Conservation (phyloP, 306 rosid genomes). For the Glycine soja region DNA sequence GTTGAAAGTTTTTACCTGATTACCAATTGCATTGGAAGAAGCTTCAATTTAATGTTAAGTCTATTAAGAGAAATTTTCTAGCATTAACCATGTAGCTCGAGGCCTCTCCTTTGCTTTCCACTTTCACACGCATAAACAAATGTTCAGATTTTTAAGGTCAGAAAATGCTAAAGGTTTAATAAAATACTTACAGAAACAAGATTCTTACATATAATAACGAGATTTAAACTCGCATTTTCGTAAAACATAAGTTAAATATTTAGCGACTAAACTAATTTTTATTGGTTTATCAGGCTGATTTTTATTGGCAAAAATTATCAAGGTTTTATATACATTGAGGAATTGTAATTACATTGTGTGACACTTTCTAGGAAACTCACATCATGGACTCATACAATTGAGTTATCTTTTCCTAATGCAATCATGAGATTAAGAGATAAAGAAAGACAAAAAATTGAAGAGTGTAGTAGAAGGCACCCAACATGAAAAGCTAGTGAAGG, state of each 20-base stretch:
- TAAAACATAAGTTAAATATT: too few relatives aligned
- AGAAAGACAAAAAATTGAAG: slow-evolving; percentile 9
- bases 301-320: background rate
- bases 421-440: slow-evolving; percentile 18
- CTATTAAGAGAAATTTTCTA: background rate
- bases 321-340: background rate
- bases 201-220: too few relatives aligned
- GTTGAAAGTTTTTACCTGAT: background rate
- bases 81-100: background rate
- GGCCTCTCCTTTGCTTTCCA: too few relatives aligned
- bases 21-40: background rate
- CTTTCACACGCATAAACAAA: too few relatives aligned
- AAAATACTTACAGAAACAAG: too few relatives aligned
- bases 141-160: too few relatives aligned
- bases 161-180: too few relatives aligned
- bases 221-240: too few relatives aligned
- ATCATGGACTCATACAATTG: background rate
- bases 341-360: background rate
- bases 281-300: background rate
- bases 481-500: slow-evolving; percentile 8
- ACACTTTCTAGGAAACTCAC: slow-evolving; percentile 12
- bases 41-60: background rate
- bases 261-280: too few relatives aligned
- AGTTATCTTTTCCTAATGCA: background rate
- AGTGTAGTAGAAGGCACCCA: slow-evolving; percentile 26